Evolutionary conservation across 352 stramenopile species (phyloP).

Genomic region (Pythium phragmiticola): DNA sequence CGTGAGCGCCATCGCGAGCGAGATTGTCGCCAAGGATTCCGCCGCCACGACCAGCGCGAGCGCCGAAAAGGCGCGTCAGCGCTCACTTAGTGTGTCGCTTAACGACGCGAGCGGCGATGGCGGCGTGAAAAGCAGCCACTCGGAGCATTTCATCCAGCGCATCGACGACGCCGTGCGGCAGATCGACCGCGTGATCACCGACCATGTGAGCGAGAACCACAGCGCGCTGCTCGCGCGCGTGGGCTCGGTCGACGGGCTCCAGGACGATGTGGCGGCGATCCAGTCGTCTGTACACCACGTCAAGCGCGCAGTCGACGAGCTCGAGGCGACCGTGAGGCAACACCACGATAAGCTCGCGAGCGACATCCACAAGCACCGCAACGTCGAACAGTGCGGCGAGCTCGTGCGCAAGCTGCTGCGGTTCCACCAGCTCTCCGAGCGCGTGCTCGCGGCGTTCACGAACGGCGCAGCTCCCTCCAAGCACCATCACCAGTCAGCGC

Average conservation of each 20-base stretch:
- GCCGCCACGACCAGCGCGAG: slow-evolving; percentile 27
- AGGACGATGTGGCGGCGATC: slow-evolving; percentile 53
- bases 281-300: slow-evolving; percentile 64
- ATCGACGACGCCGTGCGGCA: slow-evolving; percentile 61
- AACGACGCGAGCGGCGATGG: slow-evolving; percentile 12
- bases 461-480: slow-evolving; percentile 34
- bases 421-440: slow-evolving; percentile 73
- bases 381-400: slow-evolving; percentile 72
- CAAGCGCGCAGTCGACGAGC: slow-evolving; percentile 56
- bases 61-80: slow-evolving; percentile 22
- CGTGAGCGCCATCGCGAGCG: slow-evolving; percentile 76
- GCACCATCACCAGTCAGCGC: slow-evolving; percentile 11
- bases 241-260: slow-evolving; percentile 74
- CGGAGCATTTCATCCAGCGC: slow-evolving; percentile 71
- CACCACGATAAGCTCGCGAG: slow-evolving; percentile 58
- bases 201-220: slow-evolving; percentile 79
- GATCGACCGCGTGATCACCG: slow-evolving; percentile 78
- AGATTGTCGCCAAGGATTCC: slow-evolving; percentile 68
- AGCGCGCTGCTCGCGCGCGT: slow-evolving; percentile 66
- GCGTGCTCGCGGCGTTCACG: slow-evolving; percentile 27
- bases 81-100: slow-evolving; percentile 10
- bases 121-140: slow-evolving; percentile 39
- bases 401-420: slow-evolving; percentile 71
- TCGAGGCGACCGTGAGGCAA: slow-evolving; percentile 53
- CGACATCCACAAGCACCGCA: slow-evolving; percentile 73